Percentiles rank a stretch among this genome's conserved stretches.
Evolutionary conservation across 495 filamentous ascomycete species (phyloP).

Genomic region (Darksidea phi): DNA sequence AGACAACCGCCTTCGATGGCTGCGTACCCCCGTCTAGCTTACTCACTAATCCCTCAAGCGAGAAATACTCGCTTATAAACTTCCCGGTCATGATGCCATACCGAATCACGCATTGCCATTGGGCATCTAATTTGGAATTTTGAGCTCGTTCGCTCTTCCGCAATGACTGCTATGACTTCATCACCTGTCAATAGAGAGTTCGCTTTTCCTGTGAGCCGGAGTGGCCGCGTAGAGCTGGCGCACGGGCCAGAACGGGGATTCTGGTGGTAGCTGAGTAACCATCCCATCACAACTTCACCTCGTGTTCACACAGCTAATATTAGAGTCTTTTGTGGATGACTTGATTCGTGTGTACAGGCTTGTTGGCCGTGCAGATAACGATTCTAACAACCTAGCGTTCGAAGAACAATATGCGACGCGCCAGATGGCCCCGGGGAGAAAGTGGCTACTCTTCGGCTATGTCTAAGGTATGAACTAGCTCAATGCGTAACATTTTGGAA

Average conservation of each 20-base stretch:
- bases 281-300: constrained; percentile 4
- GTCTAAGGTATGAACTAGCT: not conserved
- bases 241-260: constrained; percentile 18
- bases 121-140: constrained; percentile 20
- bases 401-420: constrained; percentile 9
- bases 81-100: constrained; percentile 11
- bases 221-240: not conserved
- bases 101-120: constrained; percentile 1
- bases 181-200: constrained; percentile 9
- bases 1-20: not conserved
- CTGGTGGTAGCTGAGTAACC: constrained; percentile 28
- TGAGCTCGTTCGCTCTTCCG: not conserved
- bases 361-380: constrained; percentile 16
- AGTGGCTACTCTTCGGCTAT: constrained; percentile 1
- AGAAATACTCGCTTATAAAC: constrained; percentile 26
- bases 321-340: constrained; percentile 14
- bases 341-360: constrained; percentile 20
- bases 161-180: constrained; percentile 31
- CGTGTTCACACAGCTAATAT: constrained; percentile 27
- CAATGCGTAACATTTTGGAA: constrained; percentile 6
- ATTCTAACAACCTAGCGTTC: constrained; percentile 1
- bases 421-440: constrained; percentile 1
- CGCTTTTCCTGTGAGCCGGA: constrained; percentile 4
- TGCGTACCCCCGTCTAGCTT: constrained; percentile 12
- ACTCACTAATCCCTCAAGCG: constrained; percentile 22